Evolutionary conservation across 106 monocot species (phyloP).

Genomic region (Apostasia ramifera): DNA sequence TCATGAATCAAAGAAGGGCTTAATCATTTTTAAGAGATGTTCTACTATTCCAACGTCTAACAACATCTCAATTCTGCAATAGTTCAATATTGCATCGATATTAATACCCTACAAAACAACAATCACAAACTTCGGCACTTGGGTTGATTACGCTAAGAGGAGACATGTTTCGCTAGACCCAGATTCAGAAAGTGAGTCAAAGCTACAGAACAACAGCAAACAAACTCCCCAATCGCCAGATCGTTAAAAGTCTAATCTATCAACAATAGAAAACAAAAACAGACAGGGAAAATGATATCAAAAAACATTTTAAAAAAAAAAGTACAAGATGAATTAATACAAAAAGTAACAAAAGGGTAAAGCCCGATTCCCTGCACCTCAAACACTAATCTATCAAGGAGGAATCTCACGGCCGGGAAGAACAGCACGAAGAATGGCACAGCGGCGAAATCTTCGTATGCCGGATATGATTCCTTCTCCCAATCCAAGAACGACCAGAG

Average conservation of each 20-base stretch:
- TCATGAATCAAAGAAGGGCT: too few species aligned
- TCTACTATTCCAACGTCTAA: too few species aligned
- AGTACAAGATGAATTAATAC: not conserved
- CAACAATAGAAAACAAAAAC: not conserved
- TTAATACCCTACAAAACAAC: too few species aligned
- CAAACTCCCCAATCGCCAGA: not conserved
- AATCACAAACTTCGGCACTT: too few species aligned
- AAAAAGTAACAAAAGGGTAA: not conserved
- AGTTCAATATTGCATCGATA: too few species aligned
- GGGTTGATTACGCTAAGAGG: too few species aligned
- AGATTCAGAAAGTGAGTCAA: too few species aligned
- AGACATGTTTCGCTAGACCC: too few species aligned
- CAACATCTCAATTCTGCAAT: too few species aligned
- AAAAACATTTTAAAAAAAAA: not conserved
- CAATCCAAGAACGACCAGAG: constrained; percentile 31
- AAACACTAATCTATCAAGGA: constrained; percentile 84
- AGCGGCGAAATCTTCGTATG: constrained; percentile 54
- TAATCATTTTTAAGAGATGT: too few species aligned
- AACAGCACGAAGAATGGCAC: constrained; percentile 69
- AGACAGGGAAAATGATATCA: not conserved
- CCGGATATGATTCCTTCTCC: constrained; percentile 62
- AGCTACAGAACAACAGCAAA: not conserved
- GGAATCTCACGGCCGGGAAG: constrained; percentile 71
- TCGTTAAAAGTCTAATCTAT: not conserved
- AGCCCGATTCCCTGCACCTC: constrained; percentile 36